Conservation (phyloP, 495 filamentous ascomycete species). For the Penicillium atrosanguineum region DNA sequence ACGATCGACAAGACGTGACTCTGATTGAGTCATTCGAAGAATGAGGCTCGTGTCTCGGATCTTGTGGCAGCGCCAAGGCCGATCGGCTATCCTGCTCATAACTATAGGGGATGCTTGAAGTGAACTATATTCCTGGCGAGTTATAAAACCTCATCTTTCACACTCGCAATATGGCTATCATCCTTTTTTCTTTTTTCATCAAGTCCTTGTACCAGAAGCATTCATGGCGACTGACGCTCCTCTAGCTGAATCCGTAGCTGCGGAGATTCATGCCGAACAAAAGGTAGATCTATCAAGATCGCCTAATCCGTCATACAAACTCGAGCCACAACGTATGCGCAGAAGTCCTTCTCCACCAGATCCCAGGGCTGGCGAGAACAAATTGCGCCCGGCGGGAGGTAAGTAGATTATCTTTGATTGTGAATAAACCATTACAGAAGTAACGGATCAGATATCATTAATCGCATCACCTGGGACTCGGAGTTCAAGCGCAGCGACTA, state of each 20-base stretch:
- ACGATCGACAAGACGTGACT: background rate
- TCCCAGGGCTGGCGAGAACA: constrained; percentile 14
- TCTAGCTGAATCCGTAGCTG: background rate
- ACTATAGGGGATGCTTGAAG: background rate
- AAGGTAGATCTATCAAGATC: background rate
- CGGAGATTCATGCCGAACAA: background rate
- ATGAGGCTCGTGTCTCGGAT: background rate
- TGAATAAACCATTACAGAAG: background rate
- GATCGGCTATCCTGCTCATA: background rate
- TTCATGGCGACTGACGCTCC: background rate
- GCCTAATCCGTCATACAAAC: background rate
- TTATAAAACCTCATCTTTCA: background rate
- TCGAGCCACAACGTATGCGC: background rate
- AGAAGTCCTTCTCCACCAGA: constrained; percentile 2
- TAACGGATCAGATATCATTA: constrained; percentile 57
- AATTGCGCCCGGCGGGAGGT: constrained; percentile 20
- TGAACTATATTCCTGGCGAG: background rate
- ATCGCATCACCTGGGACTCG: constrained; percentile 70
- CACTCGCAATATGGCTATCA: background rate
- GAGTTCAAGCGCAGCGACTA: constrained; percentile 59
- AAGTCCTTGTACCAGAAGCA: background rate
- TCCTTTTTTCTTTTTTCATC: background rate
- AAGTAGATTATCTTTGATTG: background rate
- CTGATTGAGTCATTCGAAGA: background rate
- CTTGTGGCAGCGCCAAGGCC: background rate